Conservation (phyloP, 2,329 filamentous ascomycete genomes). For the Metarhizium album region DNA sequence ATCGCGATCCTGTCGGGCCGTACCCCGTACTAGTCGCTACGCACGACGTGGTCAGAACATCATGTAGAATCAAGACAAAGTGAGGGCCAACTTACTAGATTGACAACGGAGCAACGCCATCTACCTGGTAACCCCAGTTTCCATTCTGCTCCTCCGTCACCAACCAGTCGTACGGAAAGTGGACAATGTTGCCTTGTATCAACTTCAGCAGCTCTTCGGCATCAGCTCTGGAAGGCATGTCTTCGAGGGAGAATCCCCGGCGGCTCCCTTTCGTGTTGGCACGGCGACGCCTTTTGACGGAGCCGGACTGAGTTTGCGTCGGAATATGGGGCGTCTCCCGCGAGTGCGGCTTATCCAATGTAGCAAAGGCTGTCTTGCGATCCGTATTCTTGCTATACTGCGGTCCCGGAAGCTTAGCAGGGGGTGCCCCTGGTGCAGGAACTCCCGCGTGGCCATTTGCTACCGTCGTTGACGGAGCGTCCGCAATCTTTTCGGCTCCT, state of each 20-base stretch:
- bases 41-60: background rate
- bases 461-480: background rate
- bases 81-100: slow-evolving; percentile 65
- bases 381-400: slow-evolving; percentile 31
- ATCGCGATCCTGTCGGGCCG: background rate
- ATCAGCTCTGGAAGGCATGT: slow-evolving; percentile 63
- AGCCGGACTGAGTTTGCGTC: slow-evolving; percentile 28
- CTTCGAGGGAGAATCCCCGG: slow-evolving; percentile 57
- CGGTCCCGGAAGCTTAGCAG: slow-evolving; percentile 22
- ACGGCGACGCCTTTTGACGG: slow-evolving; percentile 52
- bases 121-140: slow-evolving; percentile 95
- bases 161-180: slow-evolving; percentile 95
- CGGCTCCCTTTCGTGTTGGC: slow-evolving; percentile 60
- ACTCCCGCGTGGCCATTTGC: slow-evolving; percentile 31
- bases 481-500: background rate
- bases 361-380: slow-evolving; percentile 46
- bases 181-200: slow-evolving; percentile 78
- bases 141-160: slow-evolving; percentile 82
- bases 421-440: slow-evolving; percentile 32
- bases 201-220: slow-evolving; percentile 72
- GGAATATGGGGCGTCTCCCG: slow-evolving; percentile 20
- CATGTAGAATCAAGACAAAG: too few relatives aligned
- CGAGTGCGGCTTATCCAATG: slow-evolving; percentile 36
- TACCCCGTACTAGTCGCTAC: background rate
- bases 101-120: slow-evolving; percentile 89